phyloP scores from a whole-genome alignment of 1,284 basidiomycete species.

The Irpex sp. region DNA sequence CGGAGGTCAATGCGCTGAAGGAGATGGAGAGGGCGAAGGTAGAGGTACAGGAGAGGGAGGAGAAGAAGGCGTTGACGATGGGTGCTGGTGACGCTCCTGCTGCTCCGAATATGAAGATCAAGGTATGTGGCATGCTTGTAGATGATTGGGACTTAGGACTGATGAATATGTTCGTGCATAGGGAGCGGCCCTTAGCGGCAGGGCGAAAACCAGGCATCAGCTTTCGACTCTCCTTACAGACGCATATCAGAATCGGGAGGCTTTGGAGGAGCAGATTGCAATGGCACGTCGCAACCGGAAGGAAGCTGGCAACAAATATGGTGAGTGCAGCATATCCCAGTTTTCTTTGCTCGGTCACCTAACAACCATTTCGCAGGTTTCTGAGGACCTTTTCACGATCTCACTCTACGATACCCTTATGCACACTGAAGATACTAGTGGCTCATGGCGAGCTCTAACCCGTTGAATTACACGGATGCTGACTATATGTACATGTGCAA shows the following conservation, averaged over 20 bases:
- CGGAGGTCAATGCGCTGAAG: conserved; percentile 62
- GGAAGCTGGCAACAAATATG: conserved; percentile 85
- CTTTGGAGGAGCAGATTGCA: conserved; percentile 75
- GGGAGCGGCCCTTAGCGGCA: conserved; percentile 65
- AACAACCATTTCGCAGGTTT: not conserved
- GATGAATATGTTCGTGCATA: conserved; percentile 23
- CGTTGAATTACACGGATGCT: conserved; percentile 4
- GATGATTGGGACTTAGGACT: not conserved
- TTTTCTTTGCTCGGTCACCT: not conserved
- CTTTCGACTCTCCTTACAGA: conserved; percentile 72
- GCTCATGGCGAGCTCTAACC: not conserved
- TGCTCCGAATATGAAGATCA: conserved; percentile 73
- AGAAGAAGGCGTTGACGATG: conserved; percentile 66
- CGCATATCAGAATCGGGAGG: conserved; percentile 75
- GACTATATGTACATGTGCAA: conserved; percentile 14
- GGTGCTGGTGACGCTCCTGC: conserved; percentile 48
- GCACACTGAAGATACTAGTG: not conserved
- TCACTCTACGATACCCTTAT: not conserved
- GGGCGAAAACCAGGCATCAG: conserved; percentile 72
- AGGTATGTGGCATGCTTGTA: conserved; percentile 34
- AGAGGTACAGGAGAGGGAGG: conserved; percentile 69
- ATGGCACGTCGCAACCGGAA: conserved; percentile 77
- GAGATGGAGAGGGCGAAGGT: conserved; percentile 73
- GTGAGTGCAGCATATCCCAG: conserved; percentile 32
- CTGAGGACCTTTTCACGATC: not conserved